Evolutionary conservation across 176 grass and related monocot genomes (phyloP).

Genomic region (Aegilops umbellulata): DNA sequence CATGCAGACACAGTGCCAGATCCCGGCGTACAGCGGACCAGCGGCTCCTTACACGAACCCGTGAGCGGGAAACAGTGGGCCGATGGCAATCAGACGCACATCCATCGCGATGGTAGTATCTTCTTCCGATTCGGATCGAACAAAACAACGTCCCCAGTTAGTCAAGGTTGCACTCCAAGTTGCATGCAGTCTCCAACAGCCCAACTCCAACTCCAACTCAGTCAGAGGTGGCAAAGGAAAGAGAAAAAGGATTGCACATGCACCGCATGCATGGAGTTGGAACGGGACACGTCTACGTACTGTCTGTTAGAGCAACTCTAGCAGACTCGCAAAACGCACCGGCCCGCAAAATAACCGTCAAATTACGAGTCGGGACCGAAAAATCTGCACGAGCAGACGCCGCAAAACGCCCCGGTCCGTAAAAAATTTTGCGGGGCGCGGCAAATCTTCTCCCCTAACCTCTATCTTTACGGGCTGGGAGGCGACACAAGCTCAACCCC

Average conservation of each 20-base stretch:
- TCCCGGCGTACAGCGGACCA: too few species aligned
- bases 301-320: too few species aligned
- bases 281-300: background rate
- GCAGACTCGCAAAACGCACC: too few species aligned
- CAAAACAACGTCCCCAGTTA: background rate
- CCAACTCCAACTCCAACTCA: background rate
- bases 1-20: background rate
- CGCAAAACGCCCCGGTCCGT: too few species aligned
- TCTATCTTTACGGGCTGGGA: too few species aligned
- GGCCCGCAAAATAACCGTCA: too few species aligned
- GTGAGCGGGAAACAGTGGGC: constrained; percentile 15
- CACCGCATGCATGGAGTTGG: background rate
- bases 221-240: too few species aligned
- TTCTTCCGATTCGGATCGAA: background rate
- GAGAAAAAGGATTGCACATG: background rate
- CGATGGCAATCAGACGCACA: background rate
- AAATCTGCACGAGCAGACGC: too few species aligned
- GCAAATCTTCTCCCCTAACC: too few species aligned
- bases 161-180: background rate
- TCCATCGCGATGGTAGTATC: background rate
- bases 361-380: too few species aligned
- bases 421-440: too few species aligned
- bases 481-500: too few species aligned
- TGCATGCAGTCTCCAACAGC: background rate
- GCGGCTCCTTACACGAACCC: background rate